Conservation (phyloP, 2,329 filamentous ascomycete genomes). For the Alternaria solani region DNA sequence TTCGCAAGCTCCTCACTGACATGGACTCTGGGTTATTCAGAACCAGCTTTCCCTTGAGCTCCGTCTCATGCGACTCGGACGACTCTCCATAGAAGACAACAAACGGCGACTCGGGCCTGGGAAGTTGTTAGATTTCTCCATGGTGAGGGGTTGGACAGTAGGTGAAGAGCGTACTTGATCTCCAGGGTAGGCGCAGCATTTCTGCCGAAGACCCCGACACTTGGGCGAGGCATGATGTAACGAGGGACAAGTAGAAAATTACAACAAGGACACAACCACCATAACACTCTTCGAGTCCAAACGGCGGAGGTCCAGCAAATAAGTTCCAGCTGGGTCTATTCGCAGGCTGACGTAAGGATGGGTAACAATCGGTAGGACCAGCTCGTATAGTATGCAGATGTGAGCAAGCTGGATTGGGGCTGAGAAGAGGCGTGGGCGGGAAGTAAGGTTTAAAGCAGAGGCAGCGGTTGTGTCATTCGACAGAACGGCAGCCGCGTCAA, state of each 20-base stretch:
- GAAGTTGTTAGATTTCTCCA: constrained; percentile 4
- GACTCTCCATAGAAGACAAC: constrained; percentile 60
- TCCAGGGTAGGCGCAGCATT: constrained; percentile 49
- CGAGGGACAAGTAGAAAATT: constrained; percentile 9
- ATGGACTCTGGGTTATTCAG: constrained; percentile 58
- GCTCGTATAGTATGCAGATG: constrained; percentile 7
- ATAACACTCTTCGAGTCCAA: not conserved
- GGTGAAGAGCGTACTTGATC: constrained; percentile 51
- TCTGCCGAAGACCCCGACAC: constrained; percentile 48
- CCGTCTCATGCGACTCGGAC: constrained; percentile 55
- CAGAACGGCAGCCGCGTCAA: not conserved
- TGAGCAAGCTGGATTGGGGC: constrained; percentile 11
- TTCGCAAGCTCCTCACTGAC: constrained; percentile 57
- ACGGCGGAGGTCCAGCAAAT: not conserved
- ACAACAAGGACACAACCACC: constrained; percentile 17
- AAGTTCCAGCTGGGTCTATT: constrained; percentile 3
- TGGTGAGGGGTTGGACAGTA: constrained; percentile 6
- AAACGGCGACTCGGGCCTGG: constrained; percentile 57
- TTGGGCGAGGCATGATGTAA: constrained; percentile 45
- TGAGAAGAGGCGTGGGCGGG: constrained; percentile 4
- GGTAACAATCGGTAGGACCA: not conserved
- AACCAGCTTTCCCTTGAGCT: constrained; percentile 57
- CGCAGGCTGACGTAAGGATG: constrained; percentile 10
- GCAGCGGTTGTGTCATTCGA: constrained; percentile 1
- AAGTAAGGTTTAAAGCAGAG: constrained; percentile 1